Base-by-base conservation (phyloP, 129 eudicot species). In the Artemisia tridentata region DNA sequence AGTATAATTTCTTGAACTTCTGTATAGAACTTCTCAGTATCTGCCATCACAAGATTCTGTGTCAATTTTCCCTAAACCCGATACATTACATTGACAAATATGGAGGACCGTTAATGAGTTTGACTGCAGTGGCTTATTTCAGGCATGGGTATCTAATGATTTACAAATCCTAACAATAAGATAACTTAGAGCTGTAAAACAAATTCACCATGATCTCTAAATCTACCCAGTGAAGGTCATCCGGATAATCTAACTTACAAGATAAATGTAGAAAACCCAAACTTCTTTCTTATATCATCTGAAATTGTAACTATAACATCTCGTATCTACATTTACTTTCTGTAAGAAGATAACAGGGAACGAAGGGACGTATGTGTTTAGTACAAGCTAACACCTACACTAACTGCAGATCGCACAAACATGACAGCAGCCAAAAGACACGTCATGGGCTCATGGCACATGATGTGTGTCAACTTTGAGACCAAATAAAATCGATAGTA, bases 1-100 rank as follows among this genome's bases (percentile, higher is more conserved):
- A 93, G 91, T 64, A 95, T 87, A 18, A 65, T 87, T 84, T 90
- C 99, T 73, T 95, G 99, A 68, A 95, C 97, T 88, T 95, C 91
- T 38, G 93, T 95, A 52, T 95, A 95, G 82, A 95, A 95, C 54
- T 84, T 86, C 83, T 95, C 99, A 0, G 99, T 95, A 82, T 95
- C 99, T 95, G 87, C 59, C 64, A 76, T 59, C 29, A 78, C 60
- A 79, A 60, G 49, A 74, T 67, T 72, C 8, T 48, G 18, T 27
- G 18, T 76, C 72, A 65, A 19, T 60, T 17, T 60, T 59, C 56
- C 38, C 25, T 16, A 38, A 48, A 68, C 23, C 63, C 19, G 19
- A 31, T 21, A 5, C 29, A 59, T 68, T 14, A 38, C 29, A 21
- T 75, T 57, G 45, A n/a, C 34, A 74, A 21, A 61, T 61, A 27